A percentile compares a stretch with the other conserved stretches of the same genome.
Evolutionary conservation across 768 basidiomycete genomes (phyloP).

Genomic region (Termitomyces sp.): DNA sequence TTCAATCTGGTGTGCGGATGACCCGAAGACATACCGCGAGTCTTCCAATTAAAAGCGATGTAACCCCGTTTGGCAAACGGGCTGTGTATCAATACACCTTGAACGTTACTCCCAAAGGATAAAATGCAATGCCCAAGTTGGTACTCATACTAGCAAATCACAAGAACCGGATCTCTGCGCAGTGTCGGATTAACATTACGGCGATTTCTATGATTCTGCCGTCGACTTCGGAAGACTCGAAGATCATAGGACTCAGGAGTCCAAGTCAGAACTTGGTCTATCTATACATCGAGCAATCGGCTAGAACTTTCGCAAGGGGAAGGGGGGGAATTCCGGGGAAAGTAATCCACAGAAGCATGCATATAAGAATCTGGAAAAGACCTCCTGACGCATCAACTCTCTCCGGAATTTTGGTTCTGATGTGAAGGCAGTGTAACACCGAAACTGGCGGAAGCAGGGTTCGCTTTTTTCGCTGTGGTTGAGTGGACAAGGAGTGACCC

Average conservation of each 20-base stretch:
- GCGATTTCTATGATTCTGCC: neutral
- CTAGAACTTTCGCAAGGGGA: neutral
- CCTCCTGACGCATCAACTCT: slow-evolving; percentile 36
- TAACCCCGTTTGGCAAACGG: neutral
- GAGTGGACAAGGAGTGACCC: slow-evolving; percentile 24
- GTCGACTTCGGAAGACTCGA: no score
- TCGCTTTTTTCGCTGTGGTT: slow-evolving; percentile 29
- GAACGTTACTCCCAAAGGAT: neutral
- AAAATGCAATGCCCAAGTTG: neutral
- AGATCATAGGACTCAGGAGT: neutral
- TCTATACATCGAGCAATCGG: neutral
- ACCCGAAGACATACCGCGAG: neutral
- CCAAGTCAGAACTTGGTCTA: neutral
- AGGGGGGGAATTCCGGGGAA: neutral
- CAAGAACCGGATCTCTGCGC: neutral
- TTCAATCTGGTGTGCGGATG: neutral
- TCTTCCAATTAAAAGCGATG: neutral
- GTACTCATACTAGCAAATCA: neutral
- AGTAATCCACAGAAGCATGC: neutral
- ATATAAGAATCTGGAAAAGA: slow-evolving; percentile 3
- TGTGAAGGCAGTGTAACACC: slow-evolving; percentile 32
- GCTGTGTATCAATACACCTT: neutral
- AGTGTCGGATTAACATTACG: neutral
- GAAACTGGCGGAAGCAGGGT: slow-evolving; percentile 19
- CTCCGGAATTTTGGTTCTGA: no score